Evolutionary conservation across 176 grass and related monocot species (phyloP), one percentile per base, ranked within the genome.

Genomic region (Paspalum vaginatum): DNA sequence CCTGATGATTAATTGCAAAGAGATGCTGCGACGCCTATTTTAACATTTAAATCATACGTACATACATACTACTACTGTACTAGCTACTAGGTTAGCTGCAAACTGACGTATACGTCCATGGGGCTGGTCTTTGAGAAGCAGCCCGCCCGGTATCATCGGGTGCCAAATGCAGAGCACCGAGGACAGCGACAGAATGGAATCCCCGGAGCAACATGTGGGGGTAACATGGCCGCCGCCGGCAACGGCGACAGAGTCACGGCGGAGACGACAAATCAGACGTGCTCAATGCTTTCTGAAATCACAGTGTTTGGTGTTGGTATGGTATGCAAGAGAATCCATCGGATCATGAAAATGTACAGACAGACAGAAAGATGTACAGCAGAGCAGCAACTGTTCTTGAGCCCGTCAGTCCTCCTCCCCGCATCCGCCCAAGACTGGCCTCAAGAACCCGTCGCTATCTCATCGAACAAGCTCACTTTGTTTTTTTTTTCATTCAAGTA

Each of bases 291-390:
- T 72, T 73, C 65, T 60, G 60, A 81, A 77, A 65, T 61, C n/a
- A 66, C 71, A 72, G 79, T 37, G 79, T 65, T 63, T n/a, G n/a
- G n/a, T n/a, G n/a, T n/a, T n/a, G n/a, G n/a, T n/a, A n/a, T n/a
- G 82, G 32, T 32, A 75, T 50, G 61, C 65, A 81, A 85, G 74
- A 80, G 54, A 88, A 84, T 84, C 70, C 86, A 92, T 65, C 77
- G 32, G 32, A 32, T 32, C 32, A 32, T 3, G 67, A 85, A 63
- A 91, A 93, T 97, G 90, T 88, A 97, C 88, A 93, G 61, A 73
- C 77, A 43, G 42, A 32, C 42, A 43, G 54, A 57, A 9, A 78
- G 67, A 87, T 85, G 81, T 89, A 93, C 88, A 93, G 85, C 0
- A 43, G 32, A 82, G 73, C 70, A 87, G 62, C 83, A 85, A 47